Evolutionary conservation across 2,329 filamentous ascomycete genomes (phyloP).

Genomic region (Grosmannia serpens): DNA sequence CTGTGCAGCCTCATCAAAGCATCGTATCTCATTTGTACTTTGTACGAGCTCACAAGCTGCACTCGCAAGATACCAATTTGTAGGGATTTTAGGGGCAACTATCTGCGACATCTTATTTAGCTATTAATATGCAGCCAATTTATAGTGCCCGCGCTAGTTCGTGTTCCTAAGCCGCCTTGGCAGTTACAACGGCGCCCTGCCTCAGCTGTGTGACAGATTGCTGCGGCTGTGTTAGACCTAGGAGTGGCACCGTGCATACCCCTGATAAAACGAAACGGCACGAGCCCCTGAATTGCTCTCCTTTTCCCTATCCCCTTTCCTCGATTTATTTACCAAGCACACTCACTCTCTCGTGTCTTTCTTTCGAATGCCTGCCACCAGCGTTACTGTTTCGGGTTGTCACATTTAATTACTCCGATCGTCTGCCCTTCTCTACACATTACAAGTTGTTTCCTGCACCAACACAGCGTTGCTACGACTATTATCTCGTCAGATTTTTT

Average conservation of each 20-base stretch:
- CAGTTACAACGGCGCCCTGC: background rate
- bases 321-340: background rate
- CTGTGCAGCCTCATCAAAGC: no score
- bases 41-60: no score
- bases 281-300: background rate
- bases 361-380: background rate
- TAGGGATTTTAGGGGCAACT: no score
- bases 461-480: background rate
- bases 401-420: background rate
- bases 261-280: background rate
- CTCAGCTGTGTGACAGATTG: constrained; percentile 3
- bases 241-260: background rate
- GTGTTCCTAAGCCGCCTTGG: background rate
- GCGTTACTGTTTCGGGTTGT: background rate
- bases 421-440: background rate
- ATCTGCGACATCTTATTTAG: background rate
- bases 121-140: background rate
- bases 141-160: background rate
- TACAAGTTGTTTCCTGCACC: background rate
- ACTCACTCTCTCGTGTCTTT: background rate
- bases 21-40: no score
- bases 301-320: background rate
- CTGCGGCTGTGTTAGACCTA: background rate
- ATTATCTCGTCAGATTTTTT: background rate
- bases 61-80: no score